These are phyloP conservation scores for Candida parachauliodes DNA, from an alignment of 805 yeast genomes.

Conservation along the genomic window DNA sequence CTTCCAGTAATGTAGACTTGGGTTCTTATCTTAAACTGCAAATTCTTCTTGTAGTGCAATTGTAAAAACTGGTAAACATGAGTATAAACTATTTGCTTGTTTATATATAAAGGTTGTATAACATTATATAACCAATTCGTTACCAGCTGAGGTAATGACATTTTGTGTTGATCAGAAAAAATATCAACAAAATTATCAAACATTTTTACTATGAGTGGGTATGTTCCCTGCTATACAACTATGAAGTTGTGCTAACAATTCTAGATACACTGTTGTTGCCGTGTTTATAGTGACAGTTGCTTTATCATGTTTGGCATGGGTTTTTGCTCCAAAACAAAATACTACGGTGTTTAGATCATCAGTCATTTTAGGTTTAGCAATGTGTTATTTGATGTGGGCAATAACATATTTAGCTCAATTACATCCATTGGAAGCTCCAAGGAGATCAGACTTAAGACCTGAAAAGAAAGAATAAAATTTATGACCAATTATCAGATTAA, in stretches of 20 bases:
- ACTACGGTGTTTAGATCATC: constrained; percentile 45
- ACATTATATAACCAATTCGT: constrained; percentile 40
- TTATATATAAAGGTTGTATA: constrained; percentile 49
- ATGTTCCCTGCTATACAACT: constrained; percentile 8
- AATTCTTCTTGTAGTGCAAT: constrained; percentile 33
- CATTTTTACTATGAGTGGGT: constrained; percentile 17
- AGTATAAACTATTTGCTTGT: constrained; percentile 57
- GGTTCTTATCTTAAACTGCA: constrained; percentile 64
- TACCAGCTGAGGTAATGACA: constrained; percentile 25
- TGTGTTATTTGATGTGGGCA: constrained; percentile 91
- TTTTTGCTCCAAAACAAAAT: constrained; percentile 79
- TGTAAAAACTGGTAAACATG: constrained; percentile 58
- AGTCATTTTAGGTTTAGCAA: constrained; percentile 59
- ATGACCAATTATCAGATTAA: not conserved
- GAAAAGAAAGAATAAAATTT: constrained; percentile 33
- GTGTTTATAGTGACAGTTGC: constrained; percentile 57
- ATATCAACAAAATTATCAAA: not conserved
- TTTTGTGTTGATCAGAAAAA: not conserved
- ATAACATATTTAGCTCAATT: constrained; percentile 82
- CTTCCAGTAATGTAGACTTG: constrained; percentile 44
- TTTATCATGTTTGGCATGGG: constrained; percentile 71
- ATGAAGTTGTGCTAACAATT: constrained; percentile 6
- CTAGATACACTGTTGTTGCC: constrained; percentile 67
- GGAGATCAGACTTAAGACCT: constrained; percentile 85
- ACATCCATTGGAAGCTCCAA: constrained; percentile 89